These are phyloP conservation scores for Macrolepiota fuliginosa DNA, from an alignment of 768 basidiomycete genomes.

Conservation along the genomic window DNA sequence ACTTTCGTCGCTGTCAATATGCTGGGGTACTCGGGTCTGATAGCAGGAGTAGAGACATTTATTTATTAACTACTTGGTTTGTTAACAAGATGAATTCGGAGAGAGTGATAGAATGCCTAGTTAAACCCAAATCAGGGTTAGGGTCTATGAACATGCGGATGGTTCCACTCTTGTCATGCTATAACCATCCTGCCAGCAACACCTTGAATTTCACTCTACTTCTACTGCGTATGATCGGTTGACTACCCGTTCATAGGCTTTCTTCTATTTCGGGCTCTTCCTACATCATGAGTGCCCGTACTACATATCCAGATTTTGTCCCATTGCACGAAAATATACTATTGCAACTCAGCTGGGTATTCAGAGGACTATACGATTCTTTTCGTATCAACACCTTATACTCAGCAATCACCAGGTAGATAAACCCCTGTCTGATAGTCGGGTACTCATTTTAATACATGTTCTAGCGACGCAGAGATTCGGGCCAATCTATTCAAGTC, in stretches of 20 bases:
- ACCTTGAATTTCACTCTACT: conserved; percentile 5
- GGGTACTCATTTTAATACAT: background rate
- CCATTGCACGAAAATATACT: conserved; percentile 56
- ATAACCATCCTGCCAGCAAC: background rate
- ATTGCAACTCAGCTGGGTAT: conserved; percentile 60
- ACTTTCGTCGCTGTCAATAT: conserved; percentile 12
- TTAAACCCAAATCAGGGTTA: conserved; percentile 35
- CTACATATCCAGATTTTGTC: conserved; percentile 68
- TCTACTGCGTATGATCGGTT: background rate
- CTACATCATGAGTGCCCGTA: conserved; percentile 31
- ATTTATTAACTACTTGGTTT: background rate
- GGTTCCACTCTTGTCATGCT: background rate
- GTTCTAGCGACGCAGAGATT: conserved; percentile 67
- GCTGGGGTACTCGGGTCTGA: background rate
- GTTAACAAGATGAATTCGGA: background rate
- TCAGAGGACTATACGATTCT: conserved; percentile 63
- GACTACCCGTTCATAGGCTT: background rate
- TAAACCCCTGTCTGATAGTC: background rate
- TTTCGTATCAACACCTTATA: conserved; percentile 71
- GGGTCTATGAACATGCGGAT: conserved; percentile 21
- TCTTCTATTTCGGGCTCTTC: background rate
- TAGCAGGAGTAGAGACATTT: background rate
- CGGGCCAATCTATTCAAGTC: conserved; percentile 76
- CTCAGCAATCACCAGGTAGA: conserved; percentile 55
- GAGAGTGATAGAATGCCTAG: background rate